Percentiles rank a stretch among this genome's conserved stretches.
phyloP scores from a whole-genome alignment of 306 rosid species.

The Chamaecrista fasciculata region DNA sequence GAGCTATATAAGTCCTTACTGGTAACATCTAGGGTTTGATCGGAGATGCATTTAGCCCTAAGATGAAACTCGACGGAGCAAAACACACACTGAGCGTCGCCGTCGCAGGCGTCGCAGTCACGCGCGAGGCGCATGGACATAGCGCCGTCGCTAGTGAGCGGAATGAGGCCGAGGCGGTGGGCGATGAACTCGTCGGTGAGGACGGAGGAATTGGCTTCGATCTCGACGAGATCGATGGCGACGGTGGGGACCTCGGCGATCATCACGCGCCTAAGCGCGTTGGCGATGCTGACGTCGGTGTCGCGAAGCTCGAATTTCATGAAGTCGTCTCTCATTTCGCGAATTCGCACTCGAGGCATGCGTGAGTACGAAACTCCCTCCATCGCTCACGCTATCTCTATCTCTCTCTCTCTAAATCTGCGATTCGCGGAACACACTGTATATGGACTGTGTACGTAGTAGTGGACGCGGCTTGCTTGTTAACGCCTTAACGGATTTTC shows the following conservation, averaged over 20 bases:
- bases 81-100: constrained; percentile 93
- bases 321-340: constrained; percentile 73
- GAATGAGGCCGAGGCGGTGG: constrained; percentile 84
- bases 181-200: constrained; percentile 93
- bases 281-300: constrained; percentile 84
- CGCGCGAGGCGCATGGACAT: constrained; percentile 98
- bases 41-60: constrained; percentile 64
- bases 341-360: constrained; percentile 73
- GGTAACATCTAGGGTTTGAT: constrained; percentile 79
- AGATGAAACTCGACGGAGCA: constrained; percentile 94
- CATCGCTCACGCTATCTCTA: constrained; percentile 12
- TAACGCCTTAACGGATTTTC: neutral
- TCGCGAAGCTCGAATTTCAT: constrained; percentile 81
- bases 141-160: constrained; percentile 79
- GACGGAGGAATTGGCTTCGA: constrained; percentile 88
- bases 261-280: constrained; percentile 96
- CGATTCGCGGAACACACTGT: too few species aligned
- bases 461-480: neutral
- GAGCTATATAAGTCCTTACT: constrained; percentile 77
- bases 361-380: constrained; percentile 77
- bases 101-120: constrained; percentile 96
- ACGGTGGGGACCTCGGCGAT: constrained; percentile 91
- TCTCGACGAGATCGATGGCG: constrained; percentile 89
- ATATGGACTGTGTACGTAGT: neutral
- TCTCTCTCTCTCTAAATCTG: neutral